phyloP scores from a whole-genome alignment of 2,329 filamentous ascomycete genomes.

The Falciphora oryzae region DNA sequence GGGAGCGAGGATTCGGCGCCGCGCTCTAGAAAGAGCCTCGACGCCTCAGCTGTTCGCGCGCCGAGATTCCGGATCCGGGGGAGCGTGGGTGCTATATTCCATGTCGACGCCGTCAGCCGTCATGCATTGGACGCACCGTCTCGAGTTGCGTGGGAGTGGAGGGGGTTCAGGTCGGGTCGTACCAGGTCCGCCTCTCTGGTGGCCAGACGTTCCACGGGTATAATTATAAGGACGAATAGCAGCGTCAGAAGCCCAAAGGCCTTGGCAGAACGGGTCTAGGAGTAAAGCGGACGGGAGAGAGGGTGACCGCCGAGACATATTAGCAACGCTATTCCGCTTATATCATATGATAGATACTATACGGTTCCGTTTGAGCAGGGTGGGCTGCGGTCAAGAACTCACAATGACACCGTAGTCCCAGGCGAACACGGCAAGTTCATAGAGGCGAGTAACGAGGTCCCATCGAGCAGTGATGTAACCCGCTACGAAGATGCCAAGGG shows the following conservation, averaged over 20 bases:
- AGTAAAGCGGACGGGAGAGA: background rate
- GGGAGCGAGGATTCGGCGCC: conserved; percentile 15
- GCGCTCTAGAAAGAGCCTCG: conserved; percentile 80
- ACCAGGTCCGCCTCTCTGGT: conserved; percentile 75
- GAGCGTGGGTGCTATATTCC: conserved; percentile 69
- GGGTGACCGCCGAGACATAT: background rate
- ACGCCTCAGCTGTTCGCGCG: conserved; percentile 88
- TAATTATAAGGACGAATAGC: conserved; percentile 75
- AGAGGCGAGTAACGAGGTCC: conserved; percentile 93
- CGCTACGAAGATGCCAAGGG: conserved; percentile 96
- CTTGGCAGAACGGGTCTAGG: conserved; percentile 74
- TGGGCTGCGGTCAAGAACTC: conserved; percentile 27
- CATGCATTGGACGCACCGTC: background rate
- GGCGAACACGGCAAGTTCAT: conserved; percentile 95
- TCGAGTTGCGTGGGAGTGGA: conserved; percentile 11
- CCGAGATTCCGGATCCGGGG: conserved; percentile 75
- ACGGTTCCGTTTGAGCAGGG: no score
- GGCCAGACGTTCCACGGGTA: conserved; percentile 81
- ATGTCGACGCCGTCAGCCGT: conserved; percentile 17
- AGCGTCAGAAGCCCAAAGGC: conserved; percentile 77
- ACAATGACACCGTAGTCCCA: conserved; percentile 99
- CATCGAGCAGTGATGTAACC: conserved; percentile 99
- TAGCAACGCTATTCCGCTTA: background rate
- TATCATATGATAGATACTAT: no score
- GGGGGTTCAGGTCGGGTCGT: conserved; percentile 31